Evolutionary conservation across 2,329 filamentous ascomycete species (phyloP).

Genomic region (Cladosporium austrohemisphaericum): DNA sequence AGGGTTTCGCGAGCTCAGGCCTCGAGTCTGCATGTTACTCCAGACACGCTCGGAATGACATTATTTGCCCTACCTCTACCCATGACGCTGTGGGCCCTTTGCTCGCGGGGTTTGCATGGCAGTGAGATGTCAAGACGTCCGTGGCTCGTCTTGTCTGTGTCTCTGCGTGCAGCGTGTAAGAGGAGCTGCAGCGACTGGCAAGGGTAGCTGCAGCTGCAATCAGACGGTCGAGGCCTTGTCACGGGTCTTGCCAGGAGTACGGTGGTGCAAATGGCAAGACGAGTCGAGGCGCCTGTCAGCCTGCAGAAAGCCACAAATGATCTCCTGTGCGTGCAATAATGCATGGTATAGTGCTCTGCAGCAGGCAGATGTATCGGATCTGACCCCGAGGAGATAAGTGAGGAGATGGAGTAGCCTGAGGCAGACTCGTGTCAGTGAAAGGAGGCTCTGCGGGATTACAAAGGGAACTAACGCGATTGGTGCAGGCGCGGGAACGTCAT

Average conservation of each 20-base stretch:
- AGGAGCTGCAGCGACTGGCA: neutral
- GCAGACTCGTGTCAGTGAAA: neutral
- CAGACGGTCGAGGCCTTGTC: neutral
- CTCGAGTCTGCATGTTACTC: no score
- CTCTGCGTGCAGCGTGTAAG: neutral
- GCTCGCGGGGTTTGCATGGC: no score
- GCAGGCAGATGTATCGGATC: no score
- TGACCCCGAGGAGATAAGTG: neutral
- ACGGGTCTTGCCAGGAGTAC: no score
- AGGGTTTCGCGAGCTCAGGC: no score
- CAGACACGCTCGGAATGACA: no score
- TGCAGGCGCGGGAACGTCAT: slow-evolving; percentile 1
- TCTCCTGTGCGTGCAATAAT: neutral
- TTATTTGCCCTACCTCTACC: no score
- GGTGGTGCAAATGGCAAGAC: no score
- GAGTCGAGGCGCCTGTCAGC: slow-evolving; percentile 4
- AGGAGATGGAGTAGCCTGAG: no score
- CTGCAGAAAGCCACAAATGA: slow-evolving; percentile 1
- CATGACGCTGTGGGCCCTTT: no score
- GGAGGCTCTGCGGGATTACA: slow-evolving; percentile 13
- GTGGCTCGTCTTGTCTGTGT: neutral
- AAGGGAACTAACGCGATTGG: slow-evolving; percentile 15
- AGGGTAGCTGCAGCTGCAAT: slow-evolving; percentile 6
- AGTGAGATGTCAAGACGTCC: no score
- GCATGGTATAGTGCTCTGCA: no score